Base-by-base conservation (phyloP, 495 filamentous ascomycete genomes). In the Stereocaulon alpinum region DNA sequence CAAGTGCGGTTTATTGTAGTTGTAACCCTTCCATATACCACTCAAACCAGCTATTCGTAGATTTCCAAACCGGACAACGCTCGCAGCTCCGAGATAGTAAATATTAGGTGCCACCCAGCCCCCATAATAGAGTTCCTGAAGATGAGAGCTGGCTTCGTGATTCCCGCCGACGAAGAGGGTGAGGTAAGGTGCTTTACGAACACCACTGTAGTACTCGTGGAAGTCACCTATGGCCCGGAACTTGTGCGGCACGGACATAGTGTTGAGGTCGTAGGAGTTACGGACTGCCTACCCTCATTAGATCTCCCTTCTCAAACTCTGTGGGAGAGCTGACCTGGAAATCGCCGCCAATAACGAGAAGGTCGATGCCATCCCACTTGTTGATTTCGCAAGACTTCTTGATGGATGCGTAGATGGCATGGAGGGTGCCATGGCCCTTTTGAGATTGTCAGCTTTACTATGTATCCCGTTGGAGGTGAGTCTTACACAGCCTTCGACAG, bases 101-200 rank as follows among this genome's bases (percentile, higher is more conserved):
- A 98, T 98, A 55, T 92, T 95, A 18, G 88, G 91, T 1, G 92
- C 92, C 2, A 89, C 93, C 93, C 93, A 98, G 41, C 93, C 93
- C 43, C 93, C 93, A 69, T 97, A 95, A 74, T 88, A 94, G 3
- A 98, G 80, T 67, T 98, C 93, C 73, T 80, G 90, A 0, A 95
- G 69, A 68, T 96, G 79, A 37, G 86, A 89, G 61, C 86, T 84
- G 0, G 93, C 90, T 70, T 98, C 93, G 63, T 98, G 93, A 68
- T 98, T 98, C 9, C 93, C 93, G 41, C 84, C 91, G 52, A 95
- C 81, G 70, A 97, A 97, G 56, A 97, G 73, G 18, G 94, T 98
- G 29, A 93, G 74, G 63, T 88, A 94, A 0, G 94, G 93, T 0
- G 94, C 93, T 44, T 66, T 79, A 17, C 82, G 80, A 14, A 73